These are phyloP conservation scores for Eutrema japonicum DNA, from an alignment of 345 rosid species.

Conservation along the genomic window DNA sequence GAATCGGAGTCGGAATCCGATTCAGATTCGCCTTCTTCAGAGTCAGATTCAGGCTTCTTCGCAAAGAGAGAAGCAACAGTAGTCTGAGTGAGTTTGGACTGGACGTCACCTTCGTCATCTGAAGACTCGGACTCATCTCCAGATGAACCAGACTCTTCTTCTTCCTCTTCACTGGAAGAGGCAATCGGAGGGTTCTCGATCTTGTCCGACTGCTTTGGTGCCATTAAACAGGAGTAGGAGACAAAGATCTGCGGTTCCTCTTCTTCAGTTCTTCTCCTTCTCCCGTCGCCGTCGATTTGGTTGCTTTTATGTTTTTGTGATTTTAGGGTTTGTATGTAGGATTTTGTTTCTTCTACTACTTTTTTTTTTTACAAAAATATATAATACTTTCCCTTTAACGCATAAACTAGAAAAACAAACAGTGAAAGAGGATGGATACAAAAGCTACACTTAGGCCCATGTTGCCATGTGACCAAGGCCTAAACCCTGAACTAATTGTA, in stretches of 20 bases:
- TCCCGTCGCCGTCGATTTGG: conserved; percentile 33
- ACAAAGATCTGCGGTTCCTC: conserved; percentile 9
- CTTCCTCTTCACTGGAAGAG: conserved; percentile 47
- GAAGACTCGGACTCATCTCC: conserved; percentile 35
- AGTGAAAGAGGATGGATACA: not conserved
- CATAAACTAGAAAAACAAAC: not conserved
- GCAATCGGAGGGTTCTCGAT: conserved; percentile 23
- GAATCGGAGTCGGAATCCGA: conserved; percentile 41
- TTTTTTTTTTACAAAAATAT: not conserved
- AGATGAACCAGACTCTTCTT: conserved; percentile 33
- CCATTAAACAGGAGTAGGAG: conserved; percentile 17
- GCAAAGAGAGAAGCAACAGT: not conserved
- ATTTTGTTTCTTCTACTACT: not conserved
- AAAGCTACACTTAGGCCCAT: conserved; percentile 1
- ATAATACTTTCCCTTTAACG: not conserved
- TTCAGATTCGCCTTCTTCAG: conserved; percentile 36
- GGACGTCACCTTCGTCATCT: conserved; percentile 6
- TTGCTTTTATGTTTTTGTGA: conserved; percentile 19
- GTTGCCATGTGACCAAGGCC: too few relatives aligned
- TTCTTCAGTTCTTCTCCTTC: not conserved
- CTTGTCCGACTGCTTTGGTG: conserved; percentile 35
- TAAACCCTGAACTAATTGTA: not conserved
- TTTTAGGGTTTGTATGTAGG: not conserved
- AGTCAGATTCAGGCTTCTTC: conserved; percentile 37
- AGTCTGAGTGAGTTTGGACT: not conserved